These are phyloP conservation scores for Lipomyces starkeyi DNA, from an alignment of 805 yeast genomes.

Conservation along the genomic window DNA sequence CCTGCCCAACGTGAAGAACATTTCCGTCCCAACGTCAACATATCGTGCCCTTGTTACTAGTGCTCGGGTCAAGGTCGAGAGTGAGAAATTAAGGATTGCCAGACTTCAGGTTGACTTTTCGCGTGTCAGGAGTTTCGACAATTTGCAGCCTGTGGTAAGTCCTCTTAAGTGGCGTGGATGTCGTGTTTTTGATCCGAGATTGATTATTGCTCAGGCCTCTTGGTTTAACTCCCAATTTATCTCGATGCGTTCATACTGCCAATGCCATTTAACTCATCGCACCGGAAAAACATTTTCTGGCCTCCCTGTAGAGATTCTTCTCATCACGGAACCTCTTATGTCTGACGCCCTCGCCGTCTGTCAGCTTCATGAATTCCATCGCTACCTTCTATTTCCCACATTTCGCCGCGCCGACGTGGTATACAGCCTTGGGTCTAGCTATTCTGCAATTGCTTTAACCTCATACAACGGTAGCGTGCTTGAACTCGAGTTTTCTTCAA, in stretches of 20 bases:
- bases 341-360: constrained; percentile 36
- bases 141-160: constrained; percentile 35
- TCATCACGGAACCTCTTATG: constrained; percentile 28
- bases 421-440: constrained; percentile 6
- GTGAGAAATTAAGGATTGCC: constrained; percentile 32
- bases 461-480: constrained; percentile 30
- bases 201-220: constrained; percentile 20
- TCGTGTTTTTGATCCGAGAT: neutral
- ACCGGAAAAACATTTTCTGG: constrained; percentile 34
- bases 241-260: constrained; percentile 34
- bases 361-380: constrained; percentile 34
- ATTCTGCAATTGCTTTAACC: constrained; percentile 15
- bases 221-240: constrained; percentile 25
- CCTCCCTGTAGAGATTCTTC: constrained; percentile 35
- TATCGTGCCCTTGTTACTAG: constrained; percentile 32
- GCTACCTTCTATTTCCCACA: constrained; percentile 34
- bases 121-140: constrained; percentile 34
- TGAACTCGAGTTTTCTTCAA: constrained; percentile 29
- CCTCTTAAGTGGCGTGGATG: neutral
- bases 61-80: constrained; percentile 38
- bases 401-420: constrained; percentile 33
- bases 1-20: constrained; percentile 33
- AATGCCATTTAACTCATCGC: constrained; percentile 33
- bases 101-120: constrained; percentile 32
- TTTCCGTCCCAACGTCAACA: constrained; percentile 29